Base-by-base conservation (phyloP, 1,139 yeast species). In the Yamadazyma aaseri region DNA sequence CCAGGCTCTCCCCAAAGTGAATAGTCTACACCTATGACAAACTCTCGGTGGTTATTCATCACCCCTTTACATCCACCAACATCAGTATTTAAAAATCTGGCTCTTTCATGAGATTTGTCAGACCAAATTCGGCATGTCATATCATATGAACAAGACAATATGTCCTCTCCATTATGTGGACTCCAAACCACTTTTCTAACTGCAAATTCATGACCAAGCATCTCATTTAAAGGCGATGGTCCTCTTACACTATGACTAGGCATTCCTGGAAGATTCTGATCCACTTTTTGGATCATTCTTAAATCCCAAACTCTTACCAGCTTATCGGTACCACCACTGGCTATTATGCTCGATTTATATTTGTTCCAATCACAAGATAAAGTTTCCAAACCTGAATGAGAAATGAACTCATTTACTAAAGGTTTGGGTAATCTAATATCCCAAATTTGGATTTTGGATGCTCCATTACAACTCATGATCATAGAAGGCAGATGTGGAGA, bases 1-100 rank as follows among this genome's bases (percentile, higher is more conserved):
- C 97, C 97, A 3, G 94, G 95, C 45, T 82, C 81, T 7, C 97
- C 97, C 97, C 97, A 92, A 36, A 92, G 62, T 47, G 95, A 83
- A 82, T 96, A 92, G 59, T 92, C 97, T 44, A 92, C 83, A n/a
- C 95, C 97, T 45, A 86, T 78, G 2, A 85, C 97, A 61, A 92
- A 92, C 63, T 92, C 98, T 25, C 79, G 72, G 60, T 92, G 97
- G 31, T 60, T 63, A 20, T 73, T 70, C 67, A 87, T 85, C n/a
- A 75, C 71, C 6, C 76, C 78, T 25, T 69, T 59, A 35, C 79
- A 66, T 31, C 73, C 66, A 34, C 76, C 69, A 5, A 46, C 47
- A 3, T 48, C 51, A 8, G 55, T 45, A 39, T 58, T 63, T 45
- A 71, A 53, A 40, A 71, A 73, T 15, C 79, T 60, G 2, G 78